Conservation (phyloP, 2,329 filamentous ascomycete species). For the Aotearoamyces nothofagi region DNA sequence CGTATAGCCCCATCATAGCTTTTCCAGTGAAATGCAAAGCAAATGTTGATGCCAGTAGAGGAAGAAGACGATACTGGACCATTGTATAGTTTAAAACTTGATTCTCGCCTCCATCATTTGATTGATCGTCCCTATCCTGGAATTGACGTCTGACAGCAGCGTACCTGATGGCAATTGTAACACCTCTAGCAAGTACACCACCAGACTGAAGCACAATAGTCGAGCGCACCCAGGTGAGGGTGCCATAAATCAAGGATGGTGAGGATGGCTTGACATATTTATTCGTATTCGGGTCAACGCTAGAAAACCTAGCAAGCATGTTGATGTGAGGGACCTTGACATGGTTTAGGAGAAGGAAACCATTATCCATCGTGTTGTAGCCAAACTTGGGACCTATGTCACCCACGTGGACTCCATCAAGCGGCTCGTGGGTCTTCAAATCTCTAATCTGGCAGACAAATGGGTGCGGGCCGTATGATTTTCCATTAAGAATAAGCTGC, state of each 20-base stretch:
- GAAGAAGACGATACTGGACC: slow-evolving; percentile 60
- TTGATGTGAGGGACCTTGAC: slow-evolving; percentile 60
- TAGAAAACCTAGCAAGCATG: slow-evolving; percentile 59
- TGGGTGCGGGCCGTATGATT: slow-evolving; percentile 58
- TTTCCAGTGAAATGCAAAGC: slow-evolving; percentile 69
- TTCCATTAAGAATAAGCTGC: slow-evolving; percentile 54
- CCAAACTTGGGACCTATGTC: slow-evolving; percentile 73
- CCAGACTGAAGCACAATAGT: slow-evolving; percentile 63
- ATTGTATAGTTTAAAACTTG: slow-evolving; percentile 71
- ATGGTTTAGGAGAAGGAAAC: slow-evolving; percentile 63
- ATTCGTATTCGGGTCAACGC: slow-evolving; percentile 50
- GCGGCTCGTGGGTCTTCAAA: slow-evolving; percentile 50
- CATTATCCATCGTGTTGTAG: slow-evolving; percentile 73
- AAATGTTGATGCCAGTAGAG: slow-evolving; percentile 58
- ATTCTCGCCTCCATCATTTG: slow-evolving; percentile 45
- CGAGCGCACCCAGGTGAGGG: slow-evolving; percentile 60
- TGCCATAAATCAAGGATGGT: slow-evolving; percentile 57
- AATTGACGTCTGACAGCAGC: slow-evolving; percentile 63
- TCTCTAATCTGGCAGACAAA: slow-evolving; percentile 66
- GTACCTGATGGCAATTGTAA: slow-evolving; percentile 65
- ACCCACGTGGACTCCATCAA: slow-evolving; percentile 57
- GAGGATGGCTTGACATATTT: slow-evolving; percentile 53
- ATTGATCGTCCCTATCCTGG: slow-evolving; percentile 53
- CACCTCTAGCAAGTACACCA: slow-evolving; percentile 55
- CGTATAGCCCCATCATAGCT: slow-evolving; percentile 59